Evolutionary conservation across 2,329 filamentous ascomycete genomes (phyloP), one percentile per base, ranked within the genome.

Genomic region (Ceratocystis cacaofunesta): DNA sequence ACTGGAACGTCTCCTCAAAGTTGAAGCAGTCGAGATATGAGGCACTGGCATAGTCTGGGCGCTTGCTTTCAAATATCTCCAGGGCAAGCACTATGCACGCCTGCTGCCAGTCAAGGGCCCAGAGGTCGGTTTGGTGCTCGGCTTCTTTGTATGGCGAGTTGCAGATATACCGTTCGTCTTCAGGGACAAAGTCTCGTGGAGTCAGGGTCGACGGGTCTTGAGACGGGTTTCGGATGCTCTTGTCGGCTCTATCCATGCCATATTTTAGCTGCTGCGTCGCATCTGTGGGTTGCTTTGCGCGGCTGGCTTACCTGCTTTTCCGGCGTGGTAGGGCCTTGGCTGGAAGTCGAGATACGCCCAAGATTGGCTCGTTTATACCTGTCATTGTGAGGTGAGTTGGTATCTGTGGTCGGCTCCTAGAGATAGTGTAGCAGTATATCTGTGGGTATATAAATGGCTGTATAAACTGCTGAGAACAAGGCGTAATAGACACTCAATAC

Each of bases 21-120:
- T 95, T 95, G 77, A 96, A 92, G 0, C 85, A 85, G 1, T 85
- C 81, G 2, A 78, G 74, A 74, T 95, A 96, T 0, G 82, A 78
- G 0, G 86, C 85, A 1, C 85, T 91, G 66, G 90, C 89, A 75
- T 95, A 96, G 72, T 91, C 86, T 6, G 79, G 73, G 1, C 85
- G 82, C 19, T 84, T 76, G 46, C 84, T 83, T 67, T 78, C 78
- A 69, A 96, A 78, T 15, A 78, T 76, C 32, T 82, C 82, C 67
- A 96, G 78, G 0, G 90, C 88, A 67, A 84, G 80, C 4, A 90
- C 86, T 64, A 96, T 79, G 63, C 95, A 79, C 8, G 80, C 81
- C 68, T 85, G 86, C 68, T 89, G 81, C 0, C 75, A 75, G 68
- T 88, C 80, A 5, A 95, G 78, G 2, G 80, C 84, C 58, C 78